A percentile compares a stretch with the other conserved stretches of the same genome.
These are phyloP conservation scores for Ophiostoma novo-ulmi DNA, from an alignment of 2,329 filamentous ascomycete species.

Conservation along the genomic window DNA sequence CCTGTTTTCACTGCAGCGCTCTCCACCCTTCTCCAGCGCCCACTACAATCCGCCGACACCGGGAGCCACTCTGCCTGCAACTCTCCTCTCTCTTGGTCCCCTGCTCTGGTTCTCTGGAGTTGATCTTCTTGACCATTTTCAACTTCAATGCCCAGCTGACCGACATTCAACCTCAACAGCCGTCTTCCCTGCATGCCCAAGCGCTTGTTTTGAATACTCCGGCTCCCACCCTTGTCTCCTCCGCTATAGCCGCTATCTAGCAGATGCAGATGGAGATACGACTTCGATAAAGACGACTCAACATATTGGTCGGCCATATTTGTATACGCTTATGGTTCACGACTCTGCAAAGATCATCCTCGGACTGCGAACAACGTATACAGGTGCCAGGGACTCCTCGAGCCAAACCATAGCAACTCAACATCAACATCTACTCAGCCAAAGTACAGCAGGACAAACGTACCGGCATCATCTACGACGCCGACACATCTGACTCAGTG, in stretches of 20 bases:
- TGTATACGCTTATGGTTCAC: background rate
- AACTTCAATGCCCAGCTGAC: background rate
- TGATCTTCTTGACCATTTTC: background rate
- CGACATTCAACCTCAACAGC: background rate
- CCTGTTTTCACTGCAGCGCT: conserved; percentile 7
- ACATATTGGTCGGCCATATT: no score
- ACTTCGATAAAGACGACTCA: background rate
- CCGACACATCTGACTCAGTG: background rate
- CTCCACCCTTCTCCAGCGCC: conserved; percentile 10
- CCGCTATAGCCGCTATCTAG: background rate
- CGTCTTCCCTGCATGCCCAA: background rate
- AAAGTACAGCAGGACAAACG: background rate
- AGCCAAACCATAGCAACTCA: no score
- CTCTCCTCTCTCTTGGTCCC: background rate
- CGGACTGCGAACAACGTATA: background rate
- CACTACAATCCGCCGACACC: conserved; percentile 8
- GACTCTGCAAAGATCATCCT: background rate
- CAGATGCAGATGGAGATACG: background rate
- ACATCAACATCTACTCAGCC: background rate
- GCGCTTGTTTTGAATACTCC: background rate
- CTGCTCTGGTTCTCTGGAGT: background rate
- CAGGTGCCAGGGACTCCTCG: background rate
- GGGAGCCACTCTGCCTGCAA: conserved; percentile 14
- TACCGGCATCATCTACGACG: background rate
- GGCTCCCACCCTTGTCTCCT: background rate